Base-by-base conservation (phyloP, 2,329 filamentous ascomycete species). In the Dactylellina parvicollis region DNA sequence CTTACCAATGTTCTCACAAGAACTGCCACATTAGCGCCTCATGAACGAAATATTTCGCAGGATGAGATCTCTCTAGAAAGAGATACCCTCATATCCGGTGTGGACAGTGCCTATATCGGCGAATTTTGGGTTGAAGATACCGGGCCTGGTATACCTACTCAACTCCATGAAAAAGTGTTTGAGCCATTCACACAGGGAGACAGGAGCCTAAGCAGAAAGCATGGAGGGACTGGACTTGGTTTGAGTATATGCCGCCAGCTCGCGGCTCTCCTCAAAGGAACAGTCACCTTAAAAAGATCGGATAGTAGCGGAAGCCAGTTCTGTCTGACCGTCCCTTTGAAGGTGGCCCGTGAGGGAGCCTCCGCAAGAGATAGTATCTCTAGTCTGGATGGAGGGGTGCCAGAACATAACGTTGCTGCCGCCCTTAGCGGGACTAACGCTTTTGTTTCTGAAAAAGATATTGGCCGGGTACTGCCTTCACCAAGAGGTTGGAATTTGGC, bases 151-250 rank as follows among this genome's bases (percentile, higher is more conserved):
- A 96, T 96, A 64, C 87, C 92, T 0, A 86, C 88, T 4, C 83
- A 89, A 75, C 86, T 96, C 80, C 92, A 92, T 77, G 84, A 91
- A 65, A 89, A 89, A 76, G 92, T 97, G 8, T 97, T 97, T 79
- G 93, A 96, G 80, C 93, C 93, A 0, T 97, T 97, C 78, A 91
- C 96, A 0, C 93, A 97, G 80, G 93, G 91, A n/a, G 92, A 96
- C 79, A 82, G 95, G 1, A 91, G 92, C 0, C 82, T 97, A 14
- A 96, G 90, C 82, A 96, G 92, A 80, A 95, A 95, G 78, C 96
- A 89, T 79, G 92, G 92, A 16, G 93, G 93, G 14, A 96, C 93
- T 0, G 93, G 93, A 2, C 83, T 96, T 1, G 93, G 93, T 1
- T 81, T 97, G 61, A 94, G 90, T 78, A 97, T 97, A 77, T 96